Evolutionary conservation across 345 rosid species (phyloP), one percentile per base, ranked within the genome.

Genomic region (Eucalyptus sp.): DNA sequence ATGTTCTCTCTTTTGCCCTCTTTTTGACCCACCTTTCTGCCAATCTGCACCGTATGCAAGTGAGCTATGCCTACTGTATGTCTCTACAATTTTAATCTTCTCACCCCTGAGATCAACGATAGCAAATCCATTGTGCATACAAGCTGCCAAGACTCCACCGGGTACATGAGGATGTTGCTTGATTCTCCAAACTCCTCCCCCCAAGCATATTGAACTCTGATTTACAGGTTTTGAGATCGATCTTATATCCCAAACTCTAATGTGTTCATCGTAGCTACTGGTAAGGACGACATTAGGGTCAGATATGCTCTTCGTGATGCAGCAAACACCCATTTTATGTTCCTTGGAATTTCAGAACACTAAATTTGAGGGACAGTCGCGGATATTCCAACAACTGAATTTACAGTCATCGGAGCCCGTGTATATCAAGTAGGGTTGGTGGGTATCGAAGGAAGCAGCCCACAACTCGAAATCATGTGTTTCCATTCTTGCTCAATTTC

Each of bases 371-470:
- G 96, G 94, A 87, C 62, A 60, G 52, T 92, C 96, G 76, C 97
- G 90, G 83, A 93, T 86, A 94, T 97, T 96, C 97, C 97, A 95
- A 88, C 97, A 94, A 87, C 93, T 91, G 91, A 96, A 95, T 89
- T 95, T 98, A 92, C 97, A 97, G 93, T 98, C 99, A 93, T 98
- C 99, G 1, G 98, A 94, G 60, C 99, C 97, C 13, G 97, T 94
- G 88, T 96, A 96, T 50, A 95, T 93, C 91, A 97, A 86, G 31
- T 93, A 94, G 10, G 95, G 93, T 89, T 94, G 96, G 92, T 95
- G 94, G 66, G 93, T 90, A 89, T 94, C 98, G 14, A 98, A 98
- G 49, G 96, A 90, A 88, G 98, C 92, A 10, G 97, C 94, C 97
- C 97, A 97, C 60, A 94, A 88, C 92, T 98, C 99, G 83, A 95